These are phyloP conservation scores for Aspergillus mulundensis DNA, from an alignment of 495 filamentous ascomycete genomes.

Conservation along the genomic window DNA sequence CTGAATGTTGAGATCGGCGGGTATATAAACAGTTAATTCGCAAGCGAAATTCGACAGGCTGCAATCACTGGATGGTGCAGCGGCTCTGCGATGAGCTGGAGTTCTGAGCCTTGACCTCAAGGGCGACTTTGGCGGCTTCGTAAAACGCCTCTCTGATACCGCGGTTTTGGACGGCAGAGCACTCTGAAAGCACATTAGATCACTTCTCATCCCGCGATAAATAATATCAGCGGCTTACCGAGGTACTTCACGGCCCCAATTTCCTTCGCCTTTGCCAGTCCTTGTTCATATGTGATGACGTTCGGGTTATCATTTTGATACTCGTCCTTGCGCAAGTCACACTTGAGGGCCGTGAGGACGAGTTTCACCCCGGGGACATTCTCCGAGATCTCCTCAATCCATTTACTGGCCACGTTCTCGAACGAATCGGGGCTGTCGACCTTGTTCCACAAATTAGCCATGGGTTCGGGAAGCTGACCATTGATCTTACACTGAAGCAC, in stretches of 20 bases:
- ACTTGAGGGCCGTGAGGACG: constrained; percentile 95
- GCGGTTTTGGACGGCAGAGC: constrained; percentile 94
- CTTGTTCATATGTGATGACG: constrained; percentile 88
- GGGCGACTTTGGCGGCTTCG: constrained; percentile 92
- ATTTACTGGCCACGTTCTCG: constrained; percentile 97
- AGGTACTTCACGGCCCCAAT: constrained; percentile 88
- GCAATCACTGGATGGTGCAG: constrained; percentile 36
- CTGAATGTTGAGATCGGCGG: constrained; percentile 7
- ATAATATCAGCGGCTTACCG: constrained; percentile 43
- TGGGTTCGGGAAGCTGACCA: not conserved
- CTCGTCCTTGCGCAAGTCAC: constrained; percentile 77
- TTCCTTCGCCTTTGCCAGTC: constrained; percentile 84
- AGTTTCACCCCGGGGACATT: constrained; percentile 93
- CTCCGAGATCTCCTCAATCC: constrained; percentile 95
- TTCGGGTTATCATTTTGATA: constrained; percentile 55
- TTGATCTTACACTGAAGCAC: constrained; percentile 71
- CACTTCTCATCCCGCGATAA: not conserved
- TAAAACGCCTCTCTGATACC: constrained; percentile 98
- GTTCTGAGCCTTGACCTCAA: constrained; percentile 68
- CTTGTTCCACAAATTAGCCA: constrained; percentile 30
- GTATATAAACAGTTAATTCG: constrained; percentile 15
- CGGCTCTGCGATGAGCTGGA: constrained; percentile 29
- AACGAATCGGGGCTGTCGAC: constrained; percentile 92
- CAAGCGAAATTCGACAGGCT: not conserved
- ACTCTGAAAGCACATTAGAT: constrained; percentile 52